Evolutionary conservation across 2,329 filamentous ascomycete species (phyloP), one percentile per base, ranked within the genome.

Genomic region (Penicillium freii): DNA sequence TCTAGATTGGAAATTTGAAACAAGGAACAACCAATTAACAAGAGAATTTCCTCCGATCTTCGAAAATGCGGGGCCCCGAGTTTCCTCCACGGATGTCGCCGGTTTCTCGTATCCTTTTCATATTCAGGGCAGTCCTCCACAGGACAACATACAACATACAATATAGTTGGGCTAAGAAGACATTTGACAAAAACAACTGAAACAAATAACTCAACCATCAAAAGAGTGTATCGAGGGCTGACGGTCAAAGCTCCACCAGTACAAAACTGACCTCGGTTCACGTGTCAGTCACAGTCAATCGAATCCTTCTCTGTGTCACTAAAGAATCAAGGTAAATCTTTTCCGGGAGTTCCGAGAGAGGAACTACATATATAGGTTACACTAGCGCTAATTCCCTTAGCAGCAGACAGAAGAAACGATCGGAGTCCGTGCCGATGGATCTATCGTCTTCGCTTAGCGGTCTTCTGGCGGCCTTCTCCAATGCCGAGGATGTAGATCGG

Each of bases 401-500:
- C 13, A 53, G 42, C 36, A 56, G 21, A 27, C 21, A 9, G 15
- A 40, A 25, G 23, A 27, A 46, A 47, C n/a, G 23, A 51, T 9
- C 27, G 36, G 27, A 47, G 13, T 43, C 27, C 36, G 49, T 56
- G 29, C 49, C 49, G 38, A 56, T 56, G 49, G 49, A 56, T 25
- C 27, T 56, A 2, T 8, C 43, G 9, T 34, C 40, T n/a, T 56
- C 54, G 23, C 27, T 53, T 27, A 33, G 23, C 21, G 29, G 17
- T 9, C 54, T 56, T 13, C 34, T 47, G 29, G 34, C 42, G 49
- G 54, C 49, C 13, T 56, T 56, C 17, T 52, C 54, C n/a, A 56
- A 56, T 47, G 43, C 54, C 49, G 54, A 56, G 42, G 54, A 53
- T 53, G 49, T 56, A 47, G 54, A 56, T 53, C 49, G 36, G 27